phyloP scores from a whole-genome alignment of 495 filamentous ascomycete genomes.

The Stereocaulon alpinum region DNA sequence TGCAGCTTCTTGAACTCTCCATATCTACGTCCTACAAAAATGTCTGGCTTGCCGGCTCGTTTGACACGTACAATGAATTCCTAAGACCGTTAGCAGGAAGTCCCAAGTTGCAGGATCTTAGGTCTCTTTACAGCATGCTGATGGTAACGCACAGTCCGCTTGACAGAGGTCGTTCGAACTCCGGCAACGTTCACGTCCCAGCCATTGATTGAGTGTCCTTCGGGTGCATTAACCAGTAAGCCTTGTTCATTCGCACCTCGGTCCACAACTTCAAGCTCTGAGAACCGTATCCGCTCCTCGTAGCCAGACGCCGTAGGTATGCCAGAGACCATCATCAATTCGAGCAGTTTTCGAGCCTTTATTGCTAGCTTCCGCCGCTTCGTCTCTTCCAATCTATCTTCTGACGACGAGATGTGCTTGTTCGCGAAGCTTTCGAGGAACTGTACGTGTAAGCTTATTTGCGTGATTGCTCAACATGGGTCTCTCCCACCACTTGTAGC shows the following conservation, averaged over 20 bases:
- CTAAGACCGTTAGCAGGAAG: constrained; percentile 31
- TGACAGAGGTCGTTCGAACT: constrained; percentile 67
- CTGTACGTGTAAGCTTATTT: constrained; percentile 32
- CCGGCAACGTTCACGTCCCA: constrained; percentile 97
- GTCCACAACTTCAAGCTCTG: constrained; percentile 93
- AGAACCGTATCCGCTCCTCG: constrained; percentile 90
- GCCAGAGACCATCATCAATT: constrained; percentile 98
- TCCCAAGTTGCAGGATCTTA: neutral
- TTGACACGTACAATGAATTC: constrained; percentile 86
- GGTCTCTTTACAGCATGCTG: constrained; percentile 67
- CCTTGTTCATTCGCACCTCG: constrained; percentile 85
- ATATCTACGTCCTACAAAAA: constrained; percentile 76
- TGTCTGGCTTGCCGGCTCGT: constrained; percentile 55
- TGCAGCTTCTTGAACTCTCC: constrained; percentile 77
- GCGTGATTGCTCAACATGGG: neutral
- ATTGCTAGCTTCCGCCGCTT: constrained; percentile 84
- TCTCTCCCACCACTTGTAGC: constrained; percentile 62
- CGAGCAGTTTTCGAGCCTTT: constrained; percentile 90
- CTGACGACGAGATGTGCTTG: constrained; percentile 92
- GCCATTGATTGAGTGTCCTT: constrained; percentile 82
- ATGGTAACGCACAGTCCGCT: constrained; percentile 82
- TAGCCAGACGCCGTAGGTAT: constrained; percentile 93
- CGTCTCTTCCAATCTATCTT: constrained; percentile 90
- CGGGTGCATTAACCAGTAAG: constrained; percentile 70
- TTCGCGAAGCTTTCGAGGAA: constrained; percentile 97